A percentile compares a stretch with the other conserved stretches of the same genome.
phyloP scores from a whole-genome alignment of 2,329 filamentous ascomycete genomes.

The Leptographium procerum region DNA sequence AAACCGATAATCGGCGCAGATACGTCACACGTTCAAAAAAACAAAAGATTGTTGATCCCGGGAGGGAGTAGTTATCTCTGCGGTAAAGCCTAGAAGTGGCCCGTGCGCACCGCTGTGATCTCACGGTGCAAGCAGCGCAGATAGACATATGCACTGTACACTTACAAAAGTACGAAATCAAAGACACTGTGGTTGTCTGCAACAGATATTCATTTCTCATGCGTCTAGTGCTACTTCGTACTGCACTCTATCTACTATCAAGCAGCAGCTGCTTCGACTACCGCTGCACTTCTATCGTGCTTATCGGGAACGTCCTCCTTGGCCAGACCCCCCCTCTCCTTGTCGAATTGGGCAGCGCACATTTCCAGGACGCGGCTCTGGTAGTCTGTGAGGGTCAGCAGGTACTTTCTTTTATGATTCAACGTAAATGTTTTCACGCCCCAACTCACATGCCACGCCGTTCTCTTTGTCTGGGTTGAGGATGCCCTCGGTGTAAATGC shows the following conservation, averaged over 20 bases:
- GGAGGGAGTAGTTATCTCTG: background rate
- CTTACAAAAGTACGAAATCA: background rate
- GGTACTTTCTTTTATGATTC: too few species aligned
- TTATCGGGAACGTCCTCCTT: too few species aligned
- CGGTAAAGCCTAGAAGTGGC: too few species aligned
- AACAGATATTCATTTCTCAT: too few species aligned
- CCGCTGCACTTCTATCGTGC: background rate
- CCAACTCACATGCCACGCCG: conserved; percentile 2
- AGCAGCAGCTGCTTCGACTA: background rate
- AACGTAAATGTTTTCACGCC: too few species aligned
- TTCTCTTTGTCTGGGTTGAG: conserved; percentile 6
- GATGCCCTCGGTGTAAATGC: conserved; percentile 1
- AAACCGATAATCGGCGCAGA: background rate
- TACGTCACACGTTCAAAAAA: background rate
- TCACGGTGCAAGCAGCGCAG: too few species aligned
- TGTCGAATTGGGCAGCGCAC: background rate
- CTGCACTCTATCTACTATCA: background rate
- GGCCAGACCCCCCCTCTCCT: background rate
- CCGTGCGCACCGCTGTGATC: too few species aligned
- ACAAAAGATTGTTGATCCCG: background rate
- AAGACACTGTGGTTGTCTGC: too few species aligned
- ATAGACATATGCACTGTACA: background rate
- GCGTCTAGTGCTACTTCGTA: too few species aligned
- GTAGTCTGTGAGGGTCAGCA: background rate
- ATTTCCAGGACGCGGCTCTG: conserved; percentile 5